A percentile compares a stretch with the other conserved stretches of the same genome.
Evolutionary conservation across 495 filamentous ascomycete genomes (phyloP).

Genomic region (Penicillium diatomitis): DNA sequence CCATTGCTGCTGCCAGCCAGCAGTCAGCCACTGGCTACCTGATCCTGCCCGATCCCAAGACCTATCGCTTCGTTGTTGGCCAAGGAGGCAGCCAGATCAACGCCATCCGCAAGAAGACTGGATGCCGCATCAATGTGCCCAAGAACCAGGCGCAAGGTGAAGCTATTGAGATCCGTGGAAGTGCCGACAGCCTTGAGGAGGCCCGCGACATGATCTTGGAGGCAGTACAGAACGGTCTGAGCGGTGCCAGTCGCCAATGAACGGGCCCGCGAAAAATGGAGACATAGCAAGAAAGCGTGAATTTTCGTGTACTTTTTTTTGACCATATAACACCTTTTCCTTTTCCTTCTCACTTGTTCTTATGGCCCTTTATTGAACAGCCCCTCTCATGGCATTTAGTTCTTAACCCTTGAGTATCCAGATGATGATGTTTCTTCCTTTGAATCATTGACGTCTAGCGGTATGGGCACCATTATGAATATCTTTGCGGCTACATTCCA

Average conservation of each 20-base stretch:
- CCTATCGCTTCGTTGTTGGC: slow-evolving; percentile 85
- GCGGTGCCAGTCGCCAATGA: slow-evolving; percentile 16
- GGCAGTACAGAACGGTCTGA: slow-evolving; percentile 49
- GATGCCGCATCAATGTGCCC: slow-evolving; percentile 86
- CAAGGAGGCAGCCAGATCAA: slow-evolving; percentile 86
- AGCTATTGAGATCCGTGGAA: slow-evolving; percentile 81
- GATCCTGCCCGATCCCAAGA: slow-evolving; percentile 77
- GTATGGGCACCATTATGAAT: not conserved
- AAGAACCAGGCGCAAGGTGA: slow-evolving; percentile 67
- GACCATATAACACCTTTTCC: slow-evolving; percentile 7
- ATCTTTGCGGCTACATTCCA: too few relatives aligned
- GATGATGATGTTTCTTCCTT: slow-evolving; percentile 14
- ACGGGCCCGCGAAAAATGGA: too few relatives aligned
- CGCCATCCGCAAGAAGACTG: slow-evolving; percentile 80
- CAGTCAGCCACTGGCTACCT: slow-evolving; percentile 75
- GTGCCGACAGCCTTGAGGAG: slow-evolving; percentile 70
- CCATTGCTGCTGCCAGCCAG: slow-evolving; percentile 61
- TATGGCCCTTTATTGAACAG: not conserved
- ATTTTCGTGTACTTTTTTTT: not conserved
- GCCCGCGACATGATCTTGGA: slow-evolving; percentile 83
- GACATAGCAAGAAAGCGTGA: not conserved
- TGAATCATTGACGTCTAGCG: not conserved
- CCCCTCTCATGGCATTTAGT: slow-evolving; percentile 6
- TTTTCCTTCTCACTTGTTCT: not conserved
- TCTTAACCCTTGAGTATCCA: slow-evolving; percentile 8